These are phyloP conservation scores for Calonectria crousiana DNA, from an alignment of 2,329 filamentous ascomycete genomes.

Conservation along the genomic window DNA sequence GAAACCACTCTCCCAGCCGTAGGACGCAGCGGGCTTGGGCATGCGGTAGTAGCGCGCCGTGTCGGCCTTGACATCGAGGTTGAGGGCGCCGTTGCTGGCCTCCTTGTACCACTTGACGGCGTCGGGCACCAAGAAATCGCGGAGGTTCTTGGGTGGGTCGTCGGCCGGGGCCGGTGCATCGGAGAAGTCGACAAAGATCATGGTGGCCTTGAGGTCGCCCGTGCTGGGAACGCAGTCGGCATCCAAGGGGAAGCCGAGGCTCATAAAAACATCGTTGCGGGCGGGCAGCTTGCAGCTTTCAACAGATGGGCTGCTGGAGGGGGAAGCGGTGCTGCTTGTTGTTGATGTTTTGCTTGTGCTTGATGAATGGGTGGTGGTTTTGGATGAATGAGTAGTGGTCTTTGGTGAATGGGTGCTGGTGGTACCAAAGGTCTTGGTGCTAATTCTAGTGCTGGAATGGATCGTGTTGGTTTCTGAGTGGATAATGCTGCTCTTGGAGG, in stretches of 20 bases:
- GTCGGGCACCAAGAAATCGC: constrained; percentile 27
- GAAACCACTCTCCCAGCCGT: constrained; percentile 23
- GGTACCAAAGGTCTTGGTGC: not conserved
- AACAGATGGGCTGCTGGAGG: not conserved
- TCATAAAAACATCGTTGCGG: constrained; percentile 40
- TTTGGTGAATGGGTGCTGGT: not conserved
- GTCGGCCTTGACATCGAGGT: constrained; percentile 39
- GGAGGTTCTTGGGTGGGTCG: constrained; percentile 40
- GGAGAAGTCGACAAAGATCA: constrained; percentile 54
- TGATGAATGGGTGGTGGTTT: not conserved
- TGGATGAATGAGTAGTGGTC: not conserved
- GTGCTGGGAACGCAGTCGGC: constrained; percentile 48
- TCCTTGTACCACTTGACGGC: constrained; percentile 37
- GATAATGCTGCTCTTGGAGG: not conserved
- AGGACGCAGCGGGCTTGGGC: constrained; percentile 43
- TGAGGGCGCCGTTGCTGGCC: constrained; percentile 41
- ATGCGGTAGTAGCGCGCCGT: constrained; percentile 43
- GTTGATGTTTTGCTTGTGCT: not conserved
- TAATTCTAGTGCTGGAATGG: not conserved
- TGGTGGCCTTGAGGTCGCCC: constrained; percentile 46
- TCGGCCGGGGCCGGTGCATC: constrained; percentile 38
- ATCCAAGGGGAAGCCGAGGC: constrained; percentile 45
- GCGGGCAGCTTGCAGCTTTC: constrained; percentile 41
- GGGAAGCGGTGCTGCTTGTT: not conserved
- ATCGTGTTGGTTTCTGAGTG: not conserved